These are phyloP conservation scores for Kazachstania viticola DNA, from an alignment of 805 yeast species.

Conservation along the genomic window DNA sequence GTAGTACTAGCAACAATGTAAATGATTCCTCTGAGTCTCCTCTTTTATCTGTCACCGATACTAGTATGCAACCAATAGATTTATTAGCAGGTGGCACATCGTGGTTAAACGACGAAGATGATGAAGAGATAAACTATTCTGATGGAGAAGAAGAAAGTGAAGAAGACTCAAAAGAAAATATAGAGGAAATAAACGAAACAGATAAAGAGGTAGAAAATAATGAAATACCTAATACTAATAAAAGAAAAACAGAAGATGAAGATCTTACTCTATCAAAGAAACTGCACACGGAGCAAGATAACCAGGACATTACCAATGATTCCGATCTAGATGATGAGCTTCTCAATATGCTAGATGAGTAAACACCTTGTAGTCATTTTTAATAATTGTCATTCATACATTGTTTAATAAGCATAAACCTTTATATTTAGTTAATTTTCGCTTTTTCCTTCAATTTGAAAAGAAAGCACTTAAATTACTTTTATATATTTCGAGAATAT, in stretches of 20 bases:
- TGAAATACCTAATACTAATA: neutral
- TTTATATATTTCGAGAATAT: too few species aligned
- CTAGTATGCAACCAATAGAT: too few species aligned
- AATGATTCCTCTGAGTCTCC: too few species aligned
- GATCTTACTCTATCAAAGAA: constrained; percentile 3
- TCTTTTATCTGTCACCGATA: too few species aligned
- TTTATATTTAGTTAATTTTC: too few species aligned
- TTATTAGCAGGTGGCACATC: constrained; percentile 23
- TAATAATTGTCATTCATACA: too few species aligned
- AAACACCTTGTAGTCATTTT: too few species aligned
- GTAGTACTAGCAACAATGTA: constrained; percentile 4
- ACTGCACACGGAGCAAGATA: constrained; percentile 5
- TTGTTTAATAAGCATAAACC: too few species aligned
- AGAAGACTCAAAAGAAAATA: constrained; percentile 18
- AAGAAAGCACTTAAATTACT: too few species aligned
- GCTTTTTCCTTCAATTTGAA: too few species aligned
- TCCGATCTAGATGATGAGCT: constrained; percentile 24
- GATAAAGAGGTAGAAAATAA: constrained; percentile 1
- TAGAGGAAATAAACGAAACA: constrained; percentile 14
- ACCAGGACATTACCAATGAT: too few species aligned
- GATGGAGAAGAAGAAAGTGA: constrained; percentile 19
- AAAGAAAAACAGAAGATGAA: constrained; percentile 2
- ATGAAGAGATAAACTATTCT: constrained; percentile 16
- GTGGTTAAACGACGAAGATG: constrained; percentile 26
- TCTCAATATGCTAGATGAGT: constrained; percentile 17